Evolutionary conservation across 768 basidiomycete genomes (phyloP), one percentile per base, ranked within the genome.

Genomic region (Myochromella boudieri): DNA sequence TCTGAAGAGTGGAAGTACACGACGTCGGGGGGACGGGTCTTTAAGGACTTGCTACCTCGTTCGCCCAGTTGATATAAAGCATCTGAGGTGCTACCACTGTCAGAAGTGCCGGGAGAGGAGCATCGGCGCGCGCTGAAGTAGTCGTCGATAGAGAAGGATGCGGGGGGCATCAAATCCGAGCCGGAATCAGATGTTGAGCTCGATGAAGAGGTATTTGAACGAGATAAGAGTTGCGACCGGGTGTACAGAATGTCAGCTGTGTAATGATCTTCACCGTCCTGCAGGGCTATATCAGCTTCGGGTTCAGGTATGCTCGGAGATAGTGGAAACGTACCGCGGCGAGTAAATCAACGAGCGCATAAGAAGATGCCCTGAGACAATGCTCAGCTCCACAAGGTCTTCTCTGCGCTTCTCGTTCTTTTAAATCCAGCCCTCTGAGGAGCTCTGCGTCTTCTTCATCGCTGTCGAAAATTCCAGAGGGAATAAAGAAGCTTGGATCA

Each of bases 281-380:
- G 10, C 14, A 14, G 6, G 10, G 27, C 31, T 14, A 31, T 10
- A 11, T 29, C 6, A 7, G 6, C 17, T 15, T 17, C 6, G 14
- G 20, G 2, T n/a, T n/a, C n/a, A 25, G 2, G 18, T 25, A 24
- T 9, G 6, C n/a, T n/a, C n/a, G n/a, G n/a, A 39, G 27, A 10
- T 18, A 12, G n/a, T 36, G 25, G 18, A 18, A 31, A 24, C 32
- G 15, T 2, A 25, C 49, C 26, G 28, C 20, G 11, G 42, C 26
- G 27, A 39, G 31, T 6, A 8, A 10, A 45, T 25, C 37, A 18
- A 15, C 21, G 25, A 41, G 20, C 18, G 39, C 15, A 20, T 40
- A 41, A 9, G 49, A 43, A 15, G 32, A 39, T 27, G 37, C 32
- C 40, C 36, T 31, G n/a, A 51, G 44, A 22, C 49, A 51, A 24